These are phyloP conservation scores for Agaricus subrufescens DNA, from an alignment of 768 basidiomycete species.

Conservation along the genomic window DNA sequence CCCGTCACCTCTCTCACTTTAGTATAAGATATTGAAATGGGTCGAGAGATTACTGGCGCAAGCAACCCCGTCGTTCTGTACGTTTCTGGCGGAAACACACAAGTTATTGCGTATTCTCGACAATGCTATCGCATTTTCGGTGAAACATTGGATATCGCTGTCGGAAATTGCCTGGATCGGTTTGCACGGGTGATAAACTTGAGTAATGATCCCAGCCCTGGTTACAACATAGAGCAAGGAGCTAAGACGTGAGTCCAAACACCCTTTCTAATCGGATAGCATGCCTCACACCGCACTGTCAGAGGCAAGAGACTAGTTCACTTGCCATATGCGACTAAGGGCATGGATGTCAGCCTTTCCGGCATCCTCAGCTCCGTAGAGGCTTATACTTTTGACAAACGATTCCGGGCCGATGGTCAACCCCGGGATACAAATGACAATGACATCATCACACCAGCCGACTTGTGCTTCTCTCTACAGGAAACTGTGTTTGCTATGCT, in stretches of 20 bases:
- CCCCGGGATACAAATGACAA: slow-evolving; percentile 37
- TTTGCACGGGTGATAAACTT: slow-evolving; percentile 94
- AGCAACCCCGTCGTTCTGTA: slow-evolving; percentile 96
- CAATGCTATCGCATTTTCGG: slow-evolving; percentile 98
- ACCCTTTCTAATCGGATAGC: background rate
- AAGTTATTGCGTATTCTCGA: slow-evolving; percentile 97
- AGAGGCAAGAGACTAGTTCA: slow-evolving; percentile 82
- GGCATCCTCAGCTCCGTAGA: slow-evolving; percentile 88
- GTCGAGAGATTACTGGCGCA: slow-evolving; percentile 89
- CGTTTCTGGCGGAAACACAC: slow-evolving; percentile 98
- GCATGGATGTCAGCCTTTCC: slow-evolving; percentile 97
- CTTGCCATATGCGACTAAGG: slow-evolving; percentile 94
- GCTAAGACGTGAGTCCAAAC: slow-evolving; percentile 71
- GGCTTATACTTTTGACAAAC: slow-evolving; percentile 81
- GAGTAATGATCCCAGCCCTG: slow-evolving; percentile 93
- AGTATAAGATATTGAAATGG: slow-evolving; percentile 93
- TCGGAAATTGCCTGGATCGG: slow-evolving; percentile 96
- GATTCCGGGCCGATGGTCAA: slow-evolving; percentile 53
- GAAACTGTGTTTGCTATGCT: slow-evolving; percentile 98
- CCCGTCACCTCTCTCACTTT: background rate
- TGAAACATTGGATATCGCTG: slow-evolving; percentile 98
- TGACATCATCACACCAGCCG: slow-evolving; percentile 88
- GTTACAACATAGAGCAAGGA: slow-evolving; percentile 95
- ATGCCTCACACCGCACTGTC: background rate
- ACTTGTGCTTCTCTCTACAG: slow-evolving; percentile 94